phyloP scores from a whole-genome alignment of 441 rosid genomes.

The Syzygium malaccense region DNA sequence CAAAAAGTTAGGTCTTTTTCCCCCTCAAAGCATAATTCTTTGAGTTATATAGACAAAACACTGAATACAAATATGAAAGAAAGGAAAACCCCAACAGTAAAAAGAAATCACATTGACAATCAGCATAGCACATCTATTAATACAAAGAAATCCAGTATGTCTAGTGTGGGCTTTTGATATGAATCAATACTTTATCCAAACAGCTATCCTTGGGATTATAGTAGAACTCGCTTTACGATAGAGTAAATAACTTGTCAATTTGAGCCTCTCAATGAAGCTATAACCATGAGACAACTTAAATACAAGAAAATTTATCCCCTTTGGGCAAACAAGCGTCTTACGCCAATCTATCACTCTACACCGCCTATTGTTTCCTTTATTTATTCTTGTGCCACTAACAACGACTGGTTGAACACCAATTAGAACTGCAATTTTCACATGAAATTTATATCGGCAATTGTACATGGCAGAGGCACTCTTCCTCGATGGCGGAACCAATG shows the following conservation, averaged over 20 bases:
- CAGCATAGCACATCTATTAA: too few species aligned
- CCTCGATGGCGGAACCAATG: not conserved
- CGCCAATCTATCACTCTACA: not conserved
- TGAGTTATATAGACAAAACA: too few species aligned
- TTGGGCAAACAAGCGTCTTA: not conserved
- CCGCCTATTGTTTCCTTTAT: not conserved
- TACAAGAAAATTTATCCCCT: not conserved
- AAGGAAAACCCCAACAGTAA: too few species aligned
- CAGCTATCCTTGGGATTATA: too few species aligned
- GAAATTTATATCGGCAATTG: not conserved
- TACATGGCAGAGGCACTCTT: not conserved
- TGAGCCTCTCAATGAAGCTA: not conserved
- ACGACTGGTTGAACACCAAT: not conserved
- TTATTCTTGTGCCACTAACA: not conserved
- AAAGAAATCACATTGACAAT: too few species aligned
- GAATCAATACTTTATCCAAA: too few species aligned
- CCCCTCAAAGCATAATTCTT: not conserved
- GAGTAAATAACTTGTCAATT: too few species aligned
- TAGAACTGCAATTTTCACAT: not conserved
- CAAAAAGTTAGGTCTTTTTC: not conserved
- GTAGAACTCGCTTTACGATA: too few species aligned
- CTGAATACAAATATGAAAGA: too few species aligned
- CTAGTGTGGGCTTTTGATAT: too few species aligned
- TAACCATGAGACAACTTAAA: constrained; percentile 16
- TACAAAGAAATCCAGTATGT: too few species aligned